Evolutionary conservation across 345 rosid species (phyloP), one percentile per base, ranked within the genome.

Genomic region (Citrus unshiu): DNA sequence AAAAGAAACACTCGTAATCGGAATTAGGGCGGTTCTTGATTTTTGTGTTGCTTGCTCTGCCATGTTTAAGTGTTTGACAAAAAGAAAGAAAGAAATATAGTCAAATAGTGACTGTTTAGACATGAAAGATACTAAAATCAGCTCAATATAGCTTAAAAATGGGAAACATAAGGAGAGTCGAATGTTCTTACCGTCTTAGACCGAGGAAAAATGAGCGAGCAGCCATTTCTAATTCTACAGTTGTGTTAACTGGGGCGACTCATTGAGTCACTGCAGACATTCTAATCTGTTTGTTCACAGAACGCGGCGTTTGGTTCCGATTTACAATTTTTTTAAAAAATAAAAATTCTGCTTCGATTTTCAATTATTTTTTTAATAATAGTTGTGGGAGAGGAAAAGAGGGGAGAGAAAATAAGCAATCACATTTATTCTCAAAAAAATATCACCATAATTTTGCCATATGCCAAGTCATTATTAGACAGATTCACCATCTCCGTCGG

Each of bases 121-220:
- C n/a, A 21, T 40, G 14, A 49, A 14, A 3, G 51, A 12, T 12
- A 46, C 14, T 43, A 43, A 32, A 51, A 60, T 67, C 18, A 14
- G 69, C 25, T 19, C 12, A 27, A n/a, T 27, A 27, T 22, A 43
- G 40, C 25, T 34, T 19, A 46, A n/a, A 58, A 4, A 1, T 35
- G 24, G 37, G 46, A 62, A 67, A 77, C 14, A 10, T 30, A 56
- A 40, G 58, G 58, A 46, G 30, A 9, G 24, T 70, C 49, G 63
- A 46, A 62, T 35, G 16, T 2, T 39, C 64, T 70, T 71, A 82
- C 88, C 79, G 76, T 76, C 81, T 69, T 59, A 83, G 76, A 80
- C 65, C 60, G 72, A 81, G 73, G 58, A 84, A 71, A 74, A 84
- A 76, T 16, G 75, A 76, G 68, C 89, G 85, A 66, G 74, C 60